phyloP scores from a whole-genome alignment of 306 rosid genomes.

The Malus orientalis region DNA sequence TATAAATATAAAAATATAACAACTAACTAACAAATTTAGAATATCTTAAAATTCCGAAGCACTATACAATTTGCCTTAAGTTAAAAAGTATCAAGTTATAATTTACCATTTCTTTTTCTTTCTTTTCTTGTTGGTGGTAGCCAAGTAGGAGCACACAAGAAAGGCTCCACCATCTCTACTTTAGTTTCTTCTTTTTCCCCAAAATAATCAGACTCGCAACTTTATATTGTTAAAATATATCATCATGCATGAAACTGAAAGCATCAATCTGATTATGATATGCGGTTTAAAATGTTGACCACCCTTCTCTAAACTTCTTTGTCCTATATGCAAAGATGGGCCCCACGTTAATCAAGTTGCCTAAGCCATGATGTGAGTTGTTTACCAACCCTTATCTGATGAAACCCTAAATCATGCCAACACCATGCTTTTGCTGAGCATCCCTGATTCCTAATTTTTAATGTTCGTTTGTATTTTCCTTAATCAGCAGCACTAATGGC shows the following conservation, averaged over 20 bases:
- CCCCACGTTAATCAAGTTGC: constrained; percentile 33
- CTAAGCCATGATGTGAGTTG: constrained; percentile 39
- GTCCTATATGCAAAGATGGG: constrained; percentile 5
- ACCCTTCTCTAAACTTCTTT: background rate
- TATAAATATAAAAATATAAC: too few relatives aligned
- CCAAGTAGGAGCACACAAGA: constrained; percentile 42
- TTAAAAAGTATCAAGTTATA: background rate
- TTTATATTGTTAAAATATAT: background rate
- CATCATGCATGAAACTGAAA: background rate
- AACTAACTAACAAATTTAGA: too few relatives aligned
- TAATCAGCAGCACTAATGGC: background rate
- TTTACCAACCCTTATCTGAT: constrained; percentile 22
- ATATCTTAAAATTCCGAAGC: background rate
- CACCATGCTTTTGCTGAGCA: background rate
- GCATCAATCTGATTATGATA: constrained; percentile 9
- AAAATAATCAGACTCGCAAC: constrained; percentile 16
- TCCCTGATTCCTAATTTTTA: background rate
- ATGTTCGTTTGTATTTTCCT: constrained; percentile 5
- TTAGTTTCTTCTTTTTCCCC: constrained; percentile 16
- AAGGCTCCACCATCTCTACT: constrained; percentile 22
- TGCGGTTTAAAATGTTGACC: constrained; percentile 13
- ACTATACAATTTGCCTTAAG: too few relatives aligned
- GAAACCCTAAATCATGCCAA: constrained; percentile 19
- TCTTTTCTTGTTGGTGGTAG: constrained; percentile 24
- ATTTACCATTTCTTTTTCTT: background rate